A percentile compares a stretch with the other conserved stretches of the same genome.
Conservation (phyloP, 208 protist species). For the Acanthamoeba healyi region DNA sequence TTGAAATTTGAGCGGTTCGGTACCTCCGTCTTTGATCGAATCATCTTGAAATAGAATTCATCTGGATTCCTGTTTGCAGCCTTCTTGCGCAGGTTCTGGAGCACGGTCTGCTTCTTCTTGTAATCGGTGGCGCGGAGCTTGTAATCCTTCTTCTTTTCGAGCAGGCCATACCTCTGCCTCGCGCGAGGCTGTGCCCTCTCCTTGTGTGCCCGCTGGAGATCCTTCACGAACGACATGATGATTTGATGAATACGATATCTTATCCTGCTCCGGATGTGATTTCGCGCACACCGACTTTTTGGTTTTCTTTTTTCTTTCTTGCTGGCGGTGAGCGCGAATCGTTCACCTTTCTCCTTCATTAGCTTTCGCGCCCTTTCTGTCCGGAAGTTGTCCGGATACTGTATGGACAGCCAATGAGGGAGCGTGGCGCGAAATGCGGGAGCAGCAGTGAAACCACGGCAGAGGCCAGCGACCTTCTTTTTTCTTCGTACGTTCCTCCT, state of each 20-base stretch:
- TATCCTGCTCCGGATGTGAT: background rate
- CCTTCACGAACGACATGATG: conserved; percentile 43
- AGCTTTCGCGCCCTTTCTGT: too few species aligned
- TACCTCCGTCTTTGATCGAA: conserved; percentile 61
- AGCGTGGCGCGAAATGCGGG: background rate
- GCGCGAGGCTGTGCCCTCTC: conserved; percentile 85
- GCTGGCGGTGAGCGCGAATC: too few species aligned
- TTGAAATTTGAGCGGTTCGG: background rate
- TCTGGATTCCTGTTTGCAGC: conserved; percentile 84
- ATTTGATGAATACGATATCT: background rate
- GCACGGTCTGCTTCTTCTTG: conserved; percentile 83
- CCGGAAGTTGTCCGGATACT: background rate
- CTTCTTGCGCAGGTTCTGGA: conserved; percentile 81
- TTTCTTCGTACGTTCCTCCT: conserved; percentile 52
- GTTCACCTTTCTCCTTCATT: too few species aligned
- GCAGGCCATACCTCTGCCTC: conserved; percentile 82
- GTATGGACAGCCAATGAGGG: background rate
- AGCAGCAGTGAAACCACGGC: background rate
- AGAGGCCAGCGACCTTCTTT: too few species aligned
- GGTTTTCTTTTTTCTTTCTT: background rate
- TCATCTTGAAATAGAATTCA: conserved; percentile 87
- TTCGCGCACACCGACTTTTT: background rate
- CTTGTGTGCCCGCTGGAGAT: conserved; percentile 72
- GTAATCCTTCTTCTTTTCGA: conserved; percentile 92
- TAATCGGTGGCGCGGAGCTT: conserved; percentile 82